Evolutionary conservation across 495 filamentous ascomycete genomes (phyloP).

Genomic region (Jackrogersella minutella): DNA sequence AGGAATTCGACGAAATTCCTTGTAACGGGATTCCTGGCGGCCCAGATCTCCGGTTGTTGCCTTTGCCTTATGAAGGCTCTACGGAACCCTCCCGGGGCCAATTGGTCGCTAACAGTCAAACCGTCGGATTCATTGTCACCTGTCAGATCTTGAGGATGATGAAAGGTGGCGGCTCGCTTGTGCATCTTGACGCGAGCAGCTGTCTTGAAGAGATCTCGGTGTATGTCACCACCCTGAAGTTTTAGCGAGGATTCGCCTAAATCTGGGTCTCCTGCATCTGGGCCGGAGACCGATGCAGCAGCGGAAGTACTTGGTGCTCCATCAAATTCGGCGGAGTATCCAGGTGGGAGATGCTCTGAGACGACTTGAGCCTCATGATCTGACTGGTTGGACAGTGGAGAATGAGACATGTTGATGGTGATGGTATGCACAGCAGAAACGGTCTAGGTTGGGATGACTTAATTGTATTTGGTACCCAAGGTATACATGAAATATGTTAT

Average conservation of each 20-base stretch:
- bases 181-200: conserved; percentile 58
- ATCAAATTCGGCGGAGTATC: conserved; percentile 56
- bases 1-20: conserved; percentile 74
- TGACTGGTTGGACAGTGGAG: conserved; percentile 31
- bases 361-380: conserved; percentile 48
- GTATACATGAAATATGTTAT: background rate
- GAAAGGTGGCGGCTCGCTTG: conserved; percentile 67
- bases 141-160: conserved; percentile 48
- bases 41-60: conserved; percentile 51
- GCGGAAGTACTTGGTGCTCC: conserved; percentile 35
- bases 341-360: conserved; percentile 55
- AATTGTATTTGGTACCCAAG: too few relatives aligned
- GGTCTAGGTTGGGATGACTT: too few relatives aligned
- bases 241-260: conserved; percentile 64
- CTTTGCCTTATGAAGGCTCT: conserved; percentile 65
- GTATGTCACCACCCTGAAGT: conserved; percentile 73
- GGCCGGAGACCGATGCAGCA: conserved; percentile 45
- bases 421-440: background rate
- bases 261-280: conserved; percentile 42
- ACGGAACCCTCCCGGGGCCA: conserved; percentile 68
- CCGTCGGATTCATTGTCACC: conserved; percentile 39
- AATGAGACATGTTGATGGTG: conserved; percentile 17
- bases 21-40: conserved; percentile 59
- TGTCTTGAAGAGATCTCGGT: conserved; percentile 72
- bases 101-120: conserved; percentile 59